Base-by-base conservation (phyloP, 2,329 filamentous ascomycete genomes). In the Endothia cerciana region DNA sequence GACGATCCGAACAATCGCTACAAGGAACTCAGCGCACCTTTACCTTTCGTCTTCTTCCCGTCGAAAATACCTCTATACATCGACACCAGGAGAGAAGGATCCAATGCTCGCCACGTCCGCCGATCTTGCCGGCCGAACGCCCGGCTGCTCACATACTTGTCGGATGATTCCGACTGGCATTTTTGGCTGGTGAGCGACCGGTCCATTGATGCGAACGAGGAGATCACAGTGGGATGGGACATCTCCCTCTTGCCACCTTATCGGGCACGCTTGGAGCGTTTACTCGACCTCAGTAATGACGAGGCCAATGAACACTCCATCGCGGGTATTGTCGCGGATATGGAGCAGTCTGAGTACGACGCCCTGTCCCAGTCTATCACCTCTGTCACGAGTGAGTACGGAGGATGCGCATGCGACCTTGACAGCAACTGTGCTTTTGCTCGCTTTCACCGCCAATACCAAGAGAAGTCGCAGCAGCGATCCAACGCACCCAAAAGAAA, bases 91-190 rank as follows among this genome's bases (percentile, higher is more conserved):
- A 87, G 87, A 75, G 93, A 97, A 79, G 95, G 94, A 28, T 97
- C 92, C 4, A 81, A 88, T 43, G 89, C 95, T 65, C 91, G 95
- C 55, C 97, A 95, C 74, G 89, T 96, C n/a, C 88, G 95, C 65
- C 88, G 94, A 70, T 98, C 95, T 73, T 99, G 95, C 80, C 88
- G 87, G 68, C 92, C 95, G 1, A 99, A 98, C 73, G 88, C 95
- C n/a, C 85, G 87, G 40, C 82, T 98, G 72, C 94, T 95, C 74
- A 96, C 94, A 0, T 91, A 93, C 70, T 86, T 97, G 58, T 92
- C 92, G 1, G 89, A 88, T 57, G 85, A 86, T 3, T 89, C 88
- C 1, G 90, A 94, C 70, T 97, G 94, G 74, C 92, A 95, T 74
- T 97, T 98, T 76, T 97, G 94, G 86, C 89, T 97, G 69, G 88